phyloP scores from a whole-genome alignment of 441 rosid genomes.

The Francoa sonchifolia region DNA sequence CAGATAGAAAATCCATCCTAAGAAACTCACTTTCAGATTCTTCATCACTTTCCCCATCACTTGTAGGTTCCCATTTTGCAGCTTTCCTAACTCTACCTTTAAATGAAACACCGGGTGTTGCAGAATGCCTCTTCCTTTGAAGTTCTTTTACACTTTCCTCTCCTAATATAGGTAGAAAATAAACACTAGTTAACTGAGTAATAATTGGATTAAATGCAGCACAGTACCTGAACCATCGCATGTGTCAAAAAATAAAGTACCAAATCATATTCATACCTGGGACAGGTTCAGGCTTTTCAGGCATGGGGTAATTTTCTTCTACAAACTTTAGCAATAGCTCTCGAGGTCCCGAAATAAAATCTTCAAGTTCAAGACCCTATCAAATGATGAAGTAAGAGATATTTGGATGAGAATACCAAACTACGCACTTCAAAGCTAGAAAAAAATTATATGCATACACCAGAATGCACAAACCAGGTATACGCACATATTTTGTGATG shows the following conservation, averaged over 20 bases:
- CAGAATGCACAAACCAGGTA: conserved; percentile 8
- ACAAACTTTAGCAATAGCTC: conserved; percentile 93
- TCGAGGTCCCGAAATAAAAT: conserved; percentile 97
- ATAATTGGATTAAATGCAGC: no score
- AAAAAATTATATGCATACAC: conserved; percentile 10
- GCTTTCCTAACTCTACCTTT: conserved; percentile 95
- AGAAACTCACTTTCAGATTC: conserved; percentile 68
- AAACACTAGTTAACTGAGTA: conserved; percentile 8
- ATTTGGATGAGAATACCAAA: conserved; percentile 7
- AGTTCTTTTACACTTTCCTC: conserved; percentile 87
- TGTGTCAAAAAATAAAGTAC: no score
- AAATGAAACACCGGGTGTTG: conserved; percentile 78
- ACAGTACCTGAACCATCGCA: no score
- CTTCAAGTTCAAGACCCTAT: conserved; percentile 97
- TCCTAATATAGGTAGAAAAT: conserved; percentile 37
- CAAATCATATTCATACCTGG: conserved; percentile 38
- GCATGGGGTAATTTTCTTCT: conserved; percentile 96
- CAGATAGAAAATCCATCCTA: conserved; percentile 11
- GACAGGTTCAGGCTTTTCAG: conserved; percentile 88
- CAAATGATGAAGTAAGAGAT: conserved; percentile 9
- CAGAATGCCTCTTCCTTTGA: conserved; percentile 89
- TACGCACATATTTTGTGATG: conserved; percentile 85
- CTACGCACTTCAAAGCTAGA: conserved; percentile 3
- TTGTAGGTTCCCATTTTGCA: conserved; percentile 81
- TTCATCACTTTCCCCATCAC: conserved; percentile 81